Evolutionary conservation across 2,329 filamentous ascomycete genomes (phyloP), one percentile per base, ranked within the genome.

Genomic region (Cercospora brassicicola): DNA sequence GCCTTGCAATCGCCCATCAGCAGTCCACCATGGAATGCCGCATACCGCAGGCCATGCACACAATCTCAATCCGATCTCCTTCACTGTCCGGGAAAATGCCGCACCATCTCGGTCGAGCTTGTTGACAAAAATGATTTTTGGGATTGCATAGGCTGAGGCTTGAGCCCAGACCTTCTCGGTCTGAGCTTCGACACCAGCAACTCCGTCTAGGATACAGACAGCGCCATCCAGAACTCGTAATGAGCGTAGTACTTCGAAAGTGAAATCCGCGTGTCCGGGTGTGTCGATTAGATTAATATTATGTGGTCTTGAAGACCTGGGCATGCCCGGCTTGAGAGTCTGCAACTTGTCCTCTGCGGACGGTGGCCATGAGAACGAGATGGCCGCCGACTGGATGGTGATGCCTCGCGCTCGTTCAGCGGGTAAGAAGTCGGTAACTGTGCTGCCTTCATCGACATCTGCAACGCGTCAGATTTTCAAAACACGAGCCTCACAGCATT

Each of bases 151-250:
- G 56, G 90, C 88, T 62, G 91, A 92, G 6, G 95, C 94, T 71
- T 97, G 95, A 13, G 87, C 86, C 95, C 95, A 99, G 2, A 99
- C 95, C 74, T 96, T 90, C 78, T 99, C 95, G 0, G 95, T 98
- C 78, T 98, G 95, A 1, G 95, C 94, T 80, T 99, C 95, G 23
- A 99, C 95, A 1, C 93, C 93, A 69, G 94, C 93, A 42, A 97
- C 93, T 0, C 92, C 93, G 77, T 97, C 93, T 7, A 97, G 88
- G 75, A 97, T 94, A 75, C 93, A 96, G n/a, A 97, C 90, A 1
- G 93, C 93, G 4, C 93, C 93, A 76, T 97, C 93, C 0, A 97
- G 85, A 36, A 97, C 91, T 20, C 93, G 89, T 6, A 98, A 84
- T 33, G 94, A 98, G 11, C 95, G 89, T 72, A 97, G 87, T 2